These are phyloP conservation scores for Microcos paniculata DNA, from an alignment of 345 rosid genomes.

Conservation along the genomic window DNA sequence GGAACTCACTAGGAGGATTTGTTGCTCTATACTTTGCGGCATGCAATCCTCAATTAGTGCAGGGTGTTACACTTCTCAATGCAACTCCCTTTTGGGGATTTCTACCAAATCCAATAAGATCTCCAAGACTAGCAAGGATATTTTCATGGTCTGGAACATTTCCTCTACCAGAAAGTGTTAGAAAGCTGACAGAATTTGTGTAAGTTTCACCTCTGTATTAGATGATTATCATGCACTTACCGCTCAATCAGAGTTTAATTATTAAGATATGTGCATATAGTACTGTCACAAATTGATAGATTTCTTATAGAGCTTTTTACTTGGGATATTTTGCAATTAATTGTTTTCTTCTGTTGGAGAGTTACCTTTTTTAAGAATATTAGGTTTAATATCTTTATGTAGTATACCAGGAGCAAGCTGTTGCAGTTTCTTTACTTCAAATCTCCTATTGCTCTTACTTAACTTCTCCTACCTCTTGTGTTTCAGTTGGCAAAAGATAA, in stretches of 20 bases:
- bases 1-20: conserved; percentile 93
- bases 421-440: background rate
- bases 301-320: background rate
- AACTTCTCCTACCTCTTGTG: conserved; percentile 3
- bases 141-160: conserved; percentile 92
- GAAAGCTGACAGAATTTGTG: conserved; percentile 69
- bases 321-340: background rate
- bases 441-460: background rate
- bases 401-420: background rate
- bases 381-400: background rate
- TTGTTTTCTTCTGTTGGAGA: background rate
- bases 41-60: conserved; percentile 73
- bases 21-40: conserved; percentile 90
- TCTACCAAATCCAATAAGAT: conserved; percentile 75
- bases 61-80: conserved; percentile 86
- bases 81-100: conserved; percentile 99
- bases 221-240: conserved; percentile 1
- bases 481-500: conserved; percentile 87
- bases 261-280: background rate
- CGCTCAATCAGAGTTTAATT: background rate
- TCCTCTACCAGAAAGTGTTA: conserved; percentile 81
- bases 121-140: conserved; percentile 65
- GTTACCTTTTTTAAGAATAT: background rate
- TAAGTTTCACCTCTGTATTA: conserved; percentile 38
- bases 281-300: background rate